Conservation (phyloP, 1,284 basidiomycete genomes). For the Neotropicomus parvogracilis region DNA sequence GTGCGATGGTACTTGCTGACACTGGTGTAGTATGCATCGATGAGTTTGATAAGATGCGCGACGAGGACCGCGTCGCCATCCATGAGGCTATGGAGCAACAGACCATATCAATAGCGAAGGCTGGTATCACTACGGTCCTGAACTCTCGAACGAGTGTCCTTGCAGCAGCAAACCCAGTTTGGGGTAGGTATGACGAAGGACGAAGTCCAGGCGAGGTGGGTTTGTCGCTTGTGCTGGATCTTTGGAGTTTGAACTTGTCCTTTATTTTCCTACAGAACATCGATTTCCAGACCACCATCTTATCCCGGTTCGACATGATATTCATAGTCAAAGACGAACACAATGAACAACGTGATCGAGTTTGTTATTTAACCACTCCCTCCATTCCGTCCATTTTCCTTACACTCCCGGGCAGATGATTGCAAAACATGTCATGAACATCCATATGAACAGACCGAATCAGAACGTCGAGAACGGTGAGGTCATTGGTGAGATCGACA, state of each 20-base stretch:
- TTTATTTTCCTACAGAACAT: conserved; percentile 65
- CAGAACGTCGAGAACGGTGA: conserved; percentile 59
- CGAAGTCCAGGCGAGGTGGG: conserved; percentile 91
- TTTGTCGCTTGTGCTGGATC: neutral
- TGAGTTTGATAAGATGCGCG: conserved; percentile 99
- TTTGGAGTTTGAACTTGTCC: neutral
- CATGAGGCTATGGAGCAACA: conserved; percentile 99
- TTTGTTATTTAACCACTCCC: conserved; percentile 34
- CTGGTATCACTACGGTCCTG: conserved; percentile 96
- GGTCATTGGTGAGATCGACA: conserved; percentile 86
- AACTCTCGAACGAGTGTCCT: conserved; percentile 96
- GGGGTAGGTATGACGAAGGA: conserved; percentile 97
- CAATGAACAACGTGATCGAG: conserved; percentile 89
- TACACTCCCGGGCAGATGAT: conserved; percentile 61
- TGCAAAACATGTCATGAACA: conserved; percentile 97
- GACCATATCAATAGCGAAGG: conserved; percentile 99
- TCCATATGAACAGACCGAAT: conserved; percentile 91
- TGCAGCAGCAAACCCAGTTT: conserved; percentile 98
- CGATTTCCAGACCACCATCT: conserved; percentile 97
- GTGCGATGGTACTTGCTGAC: conserved; percentile 99
- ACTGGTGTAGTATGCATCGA: conserved; percentile 99
- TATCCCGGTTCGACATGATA: conserved; percentile 99
- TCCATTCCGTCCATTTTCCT: neutral
- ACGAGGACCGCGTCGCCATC: conserved; percentile 98
- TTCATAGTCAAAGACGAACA: conserved; percentile 99